Conservation (phyloP, 371 early-diverging fungal species). For the Rhizopus sp. region DNA sequence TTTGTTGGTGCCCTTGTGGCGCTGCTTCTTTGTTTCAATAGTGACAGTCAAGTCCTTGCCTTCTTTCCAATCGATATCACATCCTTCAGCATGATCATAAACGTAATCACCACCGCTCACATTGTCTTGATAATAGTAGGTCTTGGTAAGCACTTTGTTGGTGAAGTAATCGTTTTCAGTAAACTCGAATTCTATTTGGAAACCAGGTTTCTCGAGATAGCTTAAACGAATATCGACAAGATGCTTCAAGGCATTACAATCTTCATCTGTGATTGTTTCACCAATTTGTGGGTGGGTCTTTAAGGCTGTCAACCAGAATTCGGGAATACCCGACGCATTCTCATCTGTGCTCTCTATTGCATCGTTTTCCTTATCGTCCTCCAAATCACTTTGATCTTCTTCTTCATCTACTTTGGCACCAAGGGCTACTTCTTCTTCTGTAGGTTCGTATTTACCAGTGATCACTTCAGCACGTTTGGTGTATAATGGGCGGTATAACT, state of each 20-base stretch:
- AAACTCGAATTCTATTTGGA: constrained; percentile 92
- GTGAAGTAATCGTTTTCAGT: constrained; percentile 86
- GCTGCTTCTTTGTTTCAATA: constrained; percentile 96
- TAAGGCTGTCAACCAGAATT: constrained; percentile 95
- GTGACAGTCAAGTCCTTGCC: constrained; percentile 91
- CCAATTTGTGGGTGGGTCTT: constrained; percentile 80
- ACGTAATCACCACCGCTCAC: constrained; percentile 77
- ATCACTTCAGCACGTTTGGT: constrained; percentile 82
- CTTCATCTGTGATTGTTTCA: constrained; percentile 87
- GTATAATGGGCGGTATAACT: constrained; percentile 83
- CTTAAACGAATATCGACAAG: constrained; percentile 83
- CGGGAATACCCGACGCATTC: constrained; percentile 65
- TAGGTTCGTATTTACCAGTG: constrained; percentile 82
- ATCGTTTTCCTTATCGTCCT: constrained; percentile 35
- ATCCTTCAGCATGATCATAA: constrained; percentile 90
- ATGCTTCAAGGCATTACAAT: constrained; percentile 81
- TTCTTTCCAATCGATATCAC: constrained; percentile 93
- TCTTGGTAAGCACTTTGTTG: constrained; percentile 85
- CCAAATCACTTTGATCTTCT: constrained; percentile 44
- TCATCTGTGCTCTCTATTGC: constrained; percentile 48
- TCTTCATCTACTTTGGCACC: constrained; percentile 66
- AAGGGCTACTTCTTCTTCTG: constrained; percentile 76
- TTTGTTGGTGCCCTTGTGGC: constrained; percentile 97
- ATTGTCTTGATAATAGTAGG: constrained; percentile 82
- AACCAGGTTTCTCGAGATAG: constrained; percentile 89